Conservation (phyloP, 768 basidiomycete species). For the Kwoniella sp. region DNA sequence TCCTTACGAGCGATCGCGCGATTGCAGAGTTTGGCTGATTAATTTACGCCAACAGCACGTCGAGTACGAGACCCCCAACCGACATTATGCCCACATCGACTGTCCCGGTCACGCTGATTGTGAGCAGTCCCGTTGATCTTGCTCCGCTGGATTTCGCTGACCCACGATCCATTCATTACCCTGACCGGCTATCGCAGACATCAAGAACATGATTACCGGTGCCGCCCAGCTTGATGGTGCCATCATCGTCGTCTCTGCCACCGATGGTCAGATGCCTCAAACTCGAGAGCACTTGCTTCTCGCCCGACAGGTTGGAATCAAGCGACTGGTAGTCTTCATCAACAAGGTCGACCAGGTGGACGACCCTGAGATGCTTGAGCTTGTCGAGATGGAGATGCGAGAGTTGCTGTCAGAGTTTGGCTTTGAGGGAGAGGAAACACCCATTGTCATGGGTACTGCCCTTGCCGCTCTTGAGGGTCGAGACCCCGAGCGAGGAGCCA, state of each 20-base stretch:
- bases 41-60: too few species aligned
- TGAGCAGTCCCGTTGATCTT: too few species aligned
- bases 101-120: constrained; percentile 66
- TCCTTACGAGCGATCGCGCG: too few species aligned
- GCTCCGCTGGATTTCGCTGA: too few species aligned
- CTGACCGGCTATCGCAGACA: constrained; percentile 23
- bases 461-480: constrained; percentile 89
- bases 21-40: too few species aligned
- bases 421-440: constrained; percentile 95
- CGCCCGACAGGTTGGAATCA: constrained; percentile 96
- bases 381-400: constrained; percentile 99
- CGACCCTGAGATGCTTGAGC: constrained; percentile 97
- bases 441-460: constrained; percentile 97
- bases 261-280: constrained; percentile 99
- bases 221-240: constrained; percentile 89
- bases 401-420: constrained; percentile 88
- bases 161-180: background rate
- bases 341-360: constrained; percentile 98
- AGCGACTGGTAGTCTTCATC: constrained; percentile 96
- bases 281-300: constrained; percentile 97
- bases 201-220: constrained; percentile 96
- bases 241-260: constrained; percentile 81
- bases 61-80: constrained; percentile 86
- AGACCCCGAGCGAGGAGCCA: constrained; percentile 73
- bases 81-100: constrained; percentile 98